Evolutionary conservation across 306 rosid genomes (phyloP), one percentile per base, ranked within the genome.

Genomic region (Crotalaria pallida): DNA sequence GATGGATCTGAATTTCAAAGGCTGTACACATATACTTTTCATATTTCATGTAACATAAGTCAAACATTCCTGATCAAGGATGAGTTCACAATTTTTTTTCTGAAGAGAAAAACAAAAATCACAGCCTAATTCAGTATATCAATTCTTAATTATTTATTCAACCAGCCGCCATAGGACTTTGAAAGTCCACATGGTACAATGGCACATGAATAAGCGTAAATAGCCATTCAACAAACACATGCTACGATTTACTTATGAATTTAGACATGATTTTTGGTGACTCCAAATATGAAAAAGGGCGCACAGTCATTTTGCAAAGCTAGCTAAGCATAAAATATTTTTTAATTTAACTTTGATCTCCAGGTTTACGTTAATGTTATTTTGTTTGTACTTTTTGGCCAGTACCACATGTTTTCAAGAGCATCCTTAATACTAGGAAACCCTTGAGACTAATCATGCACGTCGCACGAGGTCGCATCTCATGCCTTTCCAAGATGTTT

Each of bases 101-200:
- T 8, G 8, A 31, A 8, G 4, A 33, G 17, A 73, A 3, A 10
- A 19, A 18, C 45, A 8, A 21, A 16, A 61, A 15, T 53, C 22
- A 23, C 8, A 72, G 53, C 9, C 43, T 22, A 45, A 64, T 70
- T 26, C 15, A 36, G 13, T 4, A 75, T 22, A 64, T 38, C n/a
- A n/a, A n/a, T n/a, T n/a, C n/a, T 31, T 4, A 5, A 31, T 31
- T 31, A 0, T 44, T 47, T 64, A 70, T 75, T 75, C 77, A 70
- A 57, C 4, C 1, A 75, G 84, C 84, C 79, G 79, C 83, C 79
- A 17, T 15, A 17, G 62, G 44, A 72, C 51, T 51, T 78, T 72
- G 71, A 65, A 72, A 58, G 74, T 78, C 78, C 65, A 72, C 74
- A 65, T n/a, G n/a, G n/a, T n/a, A n/a, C n/a, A n/a, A n/a, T n/a